Evolutionary conservation across 1,139 yeast genomes (phyloP).

Genomic region (Debaryomyces fabryi): DNA sequence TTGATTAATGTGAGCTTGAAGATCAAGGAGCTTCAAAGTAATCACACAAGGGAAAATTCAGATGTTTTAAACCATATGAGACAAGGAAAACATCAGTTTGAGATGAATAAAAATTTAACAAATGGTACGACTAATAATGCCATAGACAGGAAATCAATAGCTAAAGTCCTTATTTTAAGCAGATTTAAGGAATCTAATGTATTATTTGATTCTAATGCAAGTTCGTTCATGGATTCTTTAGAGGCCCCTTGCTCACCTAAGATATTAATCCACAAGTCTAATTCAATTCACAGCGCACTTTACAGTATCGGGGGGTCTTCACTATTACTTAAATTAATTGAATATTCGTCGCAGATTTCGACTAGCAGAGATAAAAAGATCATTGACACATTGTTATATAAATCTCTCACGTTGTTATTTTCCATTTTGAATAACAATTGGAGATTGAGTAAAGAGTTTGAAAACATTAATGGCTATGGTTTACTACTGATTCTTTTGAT

Average conservation of each 20-base stretch:
- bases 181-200: constrained; percentile 30
- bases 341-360: constrained; percentile 24
- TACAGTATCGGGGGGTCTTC: constrained; percentile 43
- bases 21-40: constrained; percentile 23
- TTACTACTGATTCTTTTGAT: constrained; percentile 35
- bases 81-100: not conserved
- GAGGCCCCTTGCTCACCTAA: constrained; percentile 19
- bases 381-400: constrained; percentile 27
- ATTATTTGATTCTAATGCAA: constrained; percentile 35
- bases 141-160: constrained; percentile 25
- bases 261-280: constrained; percentile 26
- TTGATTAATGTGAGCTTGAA: constrained; percentile 31
- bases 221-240: constrained; percentile 18
- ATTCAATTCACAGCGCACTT: constrained; percentile 34
- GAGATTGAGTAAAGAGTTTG: constrained; percentile 46
- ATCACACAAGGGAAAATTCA: constrained; percentile 13
- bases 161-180: constrained; percentile 20
- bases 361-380: constrained; percentile 3
- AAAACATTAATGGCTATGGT: constrained; percentile 45
- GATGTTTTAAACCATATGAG: not conserved
- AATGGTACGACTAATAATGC: constrained; percentile 14
- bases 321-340: constrained; percentile 34
- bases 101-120: constrained; percentile 12
- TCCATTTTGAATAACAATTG: constrained; percentile 35
- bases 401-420: constrained; percentile 29